A percentile compares a stretch with the other conserved stretches of the same genome.
These are phyloP conservation scores for Rehmannia glutinosa DNA, from an alignment of 257 asterid genomes.

Conservation along the genomic window DNA sequence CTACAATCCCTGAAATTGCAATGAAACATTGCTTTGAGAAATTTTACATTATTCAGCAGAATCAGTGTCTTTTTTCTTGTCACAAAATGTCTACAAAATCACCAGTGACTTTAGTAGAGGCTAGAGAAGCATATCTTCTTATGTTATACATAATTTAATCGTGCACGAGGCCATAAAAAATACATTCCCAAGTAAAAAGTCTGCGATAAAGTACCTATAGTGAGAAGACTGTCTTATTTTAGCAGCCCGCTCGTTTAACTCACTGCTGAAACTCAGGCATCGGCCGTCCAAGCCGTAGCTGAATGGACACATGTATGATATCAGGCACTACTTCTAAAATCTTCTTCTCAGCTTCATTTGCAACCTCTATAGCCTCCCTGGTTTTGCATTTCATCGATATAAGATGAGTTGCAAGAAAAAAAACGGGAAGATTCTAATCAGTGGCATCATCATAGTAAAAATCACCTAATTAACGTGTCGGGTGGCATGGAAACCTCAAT, in stretches of 20 bases:
- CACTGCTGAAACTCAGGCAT: conserved; percentile 39
- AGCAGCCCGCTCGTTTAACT: neutral
- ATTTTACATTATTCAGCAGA: neutral
- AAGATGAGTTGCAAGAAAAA: neutral
- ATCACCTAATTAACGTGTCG: conserved; percentile 58
- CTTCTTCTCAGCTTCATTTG: conserved; percentile 64
- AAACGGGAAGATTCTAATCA: neutral
- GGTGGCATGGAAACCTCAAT: conserved; percentile 87
- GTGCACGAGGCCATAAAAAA: too few species aligned
- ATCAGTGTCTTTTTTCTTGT: neutral
- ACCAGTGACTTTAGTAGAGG: neutral
- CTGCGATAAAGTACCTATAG: neutral
- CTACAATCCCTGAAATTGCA: neutral
- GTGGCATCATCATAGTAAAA: neutral
- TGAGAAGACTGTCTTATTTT: too few species aligned
- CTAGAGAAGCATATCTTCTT: neutral
- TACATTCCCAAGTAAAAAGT: neutral
- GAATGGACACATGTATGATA: conserved; percentile 51
- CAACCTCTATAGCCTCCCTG: conserved; percentile 71
- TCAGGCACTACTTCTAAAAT: conserved; percentile 47
- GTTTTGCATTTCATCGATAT: neutral
- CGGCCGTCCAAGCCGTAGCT: conserved; percentile 58
- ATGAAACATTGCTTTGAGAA: neutral
- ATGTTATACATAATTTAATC: too few species aligned
- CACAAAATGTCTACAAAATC: conserved; percentile 7